Conservation (phyloP, 805 yeast species). For the Ogataea parapolymorpha region DNA sequence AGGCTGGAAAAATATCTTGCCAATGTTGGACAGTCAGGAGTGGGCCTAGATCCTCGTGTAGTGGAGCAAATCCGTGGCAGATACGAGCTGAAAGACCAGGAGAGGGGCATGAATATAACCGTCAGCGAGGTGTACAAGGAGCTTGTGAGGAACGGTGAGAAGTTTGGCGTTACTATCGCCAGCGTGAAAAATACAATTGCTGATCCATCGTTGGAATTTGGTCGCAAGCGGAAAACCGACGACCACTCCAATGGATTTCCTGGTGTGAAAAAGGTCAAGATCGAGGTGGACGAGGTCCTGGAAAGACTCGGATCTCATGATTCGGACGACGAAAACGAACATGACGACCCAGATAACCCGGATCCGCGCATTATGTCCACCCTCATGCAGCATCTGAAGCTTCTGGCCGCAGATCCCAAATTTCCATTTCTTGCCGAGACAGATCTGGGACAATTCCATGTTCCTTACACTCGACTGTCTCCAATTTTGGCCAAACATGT, state of each 20-base stretch:
- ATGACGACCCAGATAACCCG: slow-evolving; percentile 17
- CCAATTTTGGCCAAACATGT: slow-evolving; percentile 45
- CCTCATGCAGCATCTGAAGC: slow-evolving; percentile 56
- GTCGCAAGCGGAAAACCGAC: slow-evolving; percentile 12
- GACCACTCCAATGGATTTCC: slow-evolving; percentile 7
- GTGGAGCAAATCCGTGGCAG: slow-evolving; percentile 25
- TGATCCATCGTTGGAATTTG: slow-evolving; percentile 32
- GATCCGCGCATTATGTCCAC: slow-evolving; percentile 24
- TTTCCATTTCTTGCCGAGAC: slow-evolving; percentile 60
- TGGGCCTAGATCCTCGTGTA: slow-evolving; percentile 32
- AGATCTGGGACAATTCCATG: slow-evolving; percentile 53
- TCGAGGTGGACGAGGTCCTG: slow-evolving; percentile 30
- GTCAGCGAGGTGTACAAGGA: slow-evolving; percentile 41
- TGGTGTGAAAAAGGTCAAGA: slow-evolving; percentile 25
- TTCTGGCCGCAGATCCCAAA: slow-evolving; percentile 50
- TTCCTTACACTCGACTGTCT: slow-evolving; percentile 56
- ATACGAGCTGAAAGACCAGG: slow-evolving; percentile 34
- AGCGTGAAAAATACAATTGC: slow-evolving; percentile 36
- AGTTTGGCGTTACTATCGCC: slow-evolving; percentile 34
- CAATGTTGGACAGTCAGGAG: slow-evolving; percentile 31
- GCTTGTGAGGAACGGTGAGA: slow-evolving; percentile 30
- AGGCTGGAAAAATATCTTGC: slow-evolving; percentile 29
- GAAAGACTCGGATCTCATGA: slow-evolving; percentile 26
- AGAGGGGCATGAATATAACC: slow-evolving; percentile 35
- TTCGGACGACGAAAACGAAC: slow-evolving; percentile 29